A percentile compares a stretch with the other conserved stretches of the same genome.
Evolutionary conservation across 2,329 filamentous ascomycete genomes (phyloP).

Genomic region (Calycina marina): DNA sequence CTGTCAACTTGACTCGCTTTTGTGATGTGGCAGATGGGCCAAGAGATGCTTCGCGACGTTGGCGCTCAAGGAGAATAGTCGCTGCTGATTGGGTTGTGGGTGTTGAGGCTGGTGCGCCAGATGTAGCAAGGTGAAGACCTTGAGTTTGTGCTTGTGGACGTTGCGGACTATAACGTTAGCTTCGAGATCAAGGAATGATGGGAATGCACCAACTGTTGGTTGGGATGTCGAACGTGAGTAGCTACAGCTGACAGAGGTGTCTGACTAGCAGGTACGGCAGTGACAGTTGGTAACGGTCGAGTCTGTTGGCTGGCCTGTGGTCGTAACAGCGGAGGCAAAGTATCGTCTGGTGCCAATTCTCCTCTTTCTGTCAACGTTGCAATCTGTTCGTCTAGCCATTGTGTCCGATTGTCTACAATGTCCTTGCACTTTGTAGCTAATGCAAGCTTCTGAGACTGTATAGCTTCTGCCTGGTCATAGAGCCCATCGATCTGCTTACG

Average conservation of each 20-base stretch:
- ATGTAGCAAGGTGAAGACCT: conserved; percentile 10
- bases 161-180: conserved; percentile 7
- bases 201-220: conserved; percentile 14
- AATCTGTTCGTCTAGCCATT: conserved; percentile 46
- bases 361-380: conserved; percentile 45
- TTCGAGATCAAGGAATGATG: too few relatives aligned
- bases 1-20: conserved; percentile 32
- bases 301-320: conserved; percentile 35
- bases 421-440: conserved; percentile 49
- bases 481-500: conserved; percentile 52
- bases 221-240: conserved; percentile 16
- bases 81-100: conserved; percentile 46
- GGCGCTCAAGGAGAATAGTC: conserved; percentile 42
- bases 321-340: conserved; percentile 47
- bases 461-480: conserved; percentile 51
- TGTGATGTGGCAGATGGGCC: conserved; percentile 47
- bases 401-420: conserved; percentile 47
- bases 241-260: conserved; percentile 11
- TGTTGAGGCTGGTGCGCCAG: conserved; percentile 36
- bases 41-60: conserved; percentile 41
- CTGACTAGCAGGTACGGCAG: conserved; percentile 11
- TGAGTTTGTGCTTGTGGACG: conserved; percentile 12
- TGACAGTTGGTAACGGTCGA: conserved; percentile 10
- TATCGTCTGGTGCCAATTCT: conserved; percentile 35
- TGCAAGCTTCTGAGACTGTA: conserved; percentile 62